phyloP scores from a whole-genome alignment of 1,284 basidiomycete species.

The Microbotryum intermedium region DNA sequence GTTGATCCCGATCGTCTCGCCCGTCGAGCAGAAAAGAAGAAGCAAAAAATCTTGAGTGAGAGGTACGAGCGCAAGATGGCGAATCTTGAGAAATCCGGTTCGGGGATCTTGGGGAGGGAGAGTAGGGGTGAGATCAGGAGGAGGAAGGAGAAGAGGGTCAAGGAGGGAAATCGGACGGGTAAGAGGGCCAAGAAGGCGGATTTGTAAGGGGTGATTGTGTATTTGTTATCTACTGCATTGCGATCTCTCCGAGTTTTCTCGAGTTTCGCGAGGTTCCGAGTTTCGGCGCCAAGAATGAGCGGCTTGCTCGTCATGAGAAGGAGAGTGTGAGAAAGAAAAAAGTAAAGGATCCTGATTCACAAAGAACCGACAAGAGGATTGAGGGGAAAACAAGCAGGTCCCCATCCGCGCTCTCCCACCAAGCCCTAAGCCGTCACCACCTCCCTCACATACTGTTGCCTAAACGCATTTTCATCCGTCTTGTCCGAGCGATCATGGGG shows the following conservation, averaged over 20 bases:
- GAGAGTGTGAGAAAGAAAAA: background rate
- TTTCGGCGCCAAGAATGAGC: too few species aligned
- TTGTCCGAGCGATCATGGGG: slow-evolving; percentile 56
- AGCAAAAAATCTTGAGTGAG: slow-evolving; percentile 29
- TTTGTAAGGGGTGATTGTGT: slow-evolving; percentile 1
- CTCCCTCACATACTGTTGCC: slow-evolving; percentile 48
- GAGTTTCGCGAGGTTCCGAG: too few species aligned
- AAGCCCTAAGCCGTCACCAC: slow-evolving; percentile 7
- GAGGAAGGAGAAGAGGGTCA: slow-evolving; percentile 23
- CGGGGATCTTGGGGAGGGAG: slow-evolving; percentile 14
- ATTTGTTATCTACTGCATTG: too few species aligned
- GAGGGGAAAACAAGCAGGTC: background rate
- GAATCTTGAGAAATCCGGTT: slow-evolving; percentile 20
- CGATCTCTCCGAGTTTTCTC: too few species aligned
- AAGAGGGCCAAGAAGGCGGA: slow-evolving; percentile 18
- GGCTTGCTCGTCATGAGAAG: background rate
- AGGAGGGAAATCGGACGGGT: slow-evolving; percentile 12
- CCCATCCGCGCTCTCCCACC: background rate
- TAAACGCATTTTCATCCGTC: slow-evolving; percentile 56
- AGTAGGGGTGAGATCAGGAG: slow-evolving; percentile 21
- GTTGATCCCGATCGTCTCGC: slow-evolving; percentile 67
- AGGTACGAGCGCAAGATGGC: slow-evolving; percentile 28
- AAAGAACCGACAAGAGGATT: background rate
- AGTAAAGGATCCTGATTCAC: background rate
- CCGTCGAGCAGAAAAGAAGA: slow-evolving; percentile 66